A percentile compares a stretch with the other conserved stretches of the same genome.
These are phyloP conservation scores for Diaporthe ilicicola DNA, from an alignment of 2,329 filamentous ascomycete genomes.

Conservation along the genomic window DNA sequence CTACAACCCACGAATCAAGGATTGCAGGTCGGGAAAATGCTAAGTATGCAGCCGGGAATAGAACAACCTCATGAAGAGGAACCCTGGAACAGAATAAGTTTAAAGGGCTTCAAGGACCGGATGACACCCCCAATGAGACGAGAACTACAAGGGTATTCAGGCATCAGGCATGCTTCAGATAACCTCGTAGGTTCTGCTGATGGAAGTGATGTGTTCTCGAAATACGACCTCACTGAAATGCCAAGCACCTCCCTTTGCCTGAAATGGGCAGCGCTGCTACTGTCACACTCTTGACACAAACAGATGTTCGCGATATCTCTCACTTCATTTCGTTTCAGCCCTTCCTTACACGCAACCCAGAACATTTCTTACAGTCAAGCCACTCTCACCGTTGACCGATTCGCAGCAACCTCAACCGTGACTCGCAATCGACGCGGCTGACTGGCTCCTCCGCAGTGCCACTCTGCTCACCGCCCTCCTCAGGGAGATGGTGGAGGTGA, in stretches of 20 bases:
- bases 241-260: background rate
- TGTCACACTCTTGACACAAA: conserved; percentile 11
- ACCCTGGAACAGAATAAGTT: background rate
- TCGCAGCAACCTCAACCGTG: background rate
- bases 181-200: background rate
- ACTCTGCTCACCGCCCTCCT: conserved; percentile 25
- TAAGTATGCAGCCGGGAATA: background rate
- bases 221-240: background rate
- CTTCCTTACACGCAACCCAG: background rate
- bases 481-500: conserved; percentile 14
- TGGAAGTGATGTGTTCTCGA: conserved; percentile 16
- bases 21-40: background rate
- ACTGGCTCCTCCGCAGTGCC: conserved; percentile 19
- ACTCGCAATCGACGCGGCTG: background rate
- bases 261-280: conserved; percentile 13
- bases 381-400: background rate
- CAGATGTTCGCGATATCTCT: conserved; percentile 4
- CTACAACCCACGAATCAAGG: background rate
- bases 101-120: conserved; percentile 9
- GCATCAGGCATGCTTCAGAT: conserved; percentile 21
- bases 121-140: conserved; percentile 8
- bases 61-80: background rate
- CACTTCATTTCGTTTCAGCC: conserved; percentile 11
- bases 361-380: conserved; percentile 2
- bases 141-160: background rate